A percentile compares a stretch with the other conserved stretches of the same genome.
phyloP scores from a whole-genome alignment of 2,329 filamentous ascomycete genomes.

The Chrysoporthe deuterocubensis region DNA sequence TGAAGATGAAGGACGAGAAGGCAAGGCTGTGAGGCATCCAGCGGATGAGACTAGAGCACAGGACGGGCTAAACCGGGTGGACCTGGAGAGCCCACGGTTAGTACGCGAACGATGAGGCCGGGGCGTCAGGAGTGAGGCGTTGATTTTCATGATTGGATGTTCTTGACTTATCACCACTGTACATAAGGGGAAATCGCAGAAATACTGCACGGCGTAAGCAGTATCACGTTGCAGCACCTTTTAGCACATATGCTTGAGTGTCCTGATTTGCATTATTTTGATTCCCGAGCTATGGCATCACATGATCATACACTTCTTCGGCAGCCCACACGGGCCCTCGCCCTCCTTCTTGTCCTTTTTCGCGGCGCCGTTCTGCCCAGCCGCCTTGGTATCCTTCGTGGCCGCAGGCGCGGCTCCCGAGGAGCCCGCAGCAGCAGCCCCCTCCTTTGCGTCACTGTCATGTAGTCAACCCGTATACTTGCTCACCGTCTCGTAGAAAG shows the following conservation, averaged over 20 bases:
- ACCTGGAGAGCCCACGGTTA: too few relatives aligned
- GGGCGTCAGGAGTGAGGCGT: too few relatives aligned
- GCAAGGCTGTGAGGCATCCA: slow-evolving; percentile 14
- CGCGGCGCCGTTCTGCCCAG: slow-evolving; percentile 29
- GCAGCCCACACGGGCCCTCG: slow-evolving; percentile 77
- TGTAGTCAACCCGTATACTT: slow-evolving; percentile 81
- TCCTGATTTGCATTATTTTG: too few relatives aligned
- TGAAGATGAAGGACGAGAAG: slow-evolving; percentile 26
- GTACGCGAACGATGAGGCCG: too few relatives aligned
- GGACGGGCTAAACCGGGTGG: too few relatives aligned
- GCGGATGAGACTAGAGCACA: too few relatives aligned
- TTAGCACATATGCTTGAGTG: too few relatives aligned
- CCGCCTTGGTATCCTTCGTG: slow-evolving; percentile 27
- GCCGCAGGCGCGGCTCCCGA: slow-evolving; percentile 31
- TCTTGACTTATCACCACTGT: too few relatives aligned
- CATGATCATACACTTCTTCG: slow-evolving; percentile 72
- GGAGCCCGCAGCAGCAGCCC: slow-evolving; percentile 30
- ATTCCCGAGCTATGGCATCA: slow-evolving; percentile 40
- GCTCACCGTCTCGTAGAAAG: slow-evolving; percentile 77
- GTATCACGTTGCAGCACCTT: too few relatives aligned
- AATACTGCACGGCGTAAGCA: too few relatives aligned
- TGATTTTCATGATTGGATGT: too few relatives aligned
- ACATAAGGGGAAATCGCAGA: too few relatives aligned
- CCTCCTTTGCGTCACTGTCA: slow-evolving; percentile 49
- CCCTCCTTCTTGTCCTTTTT: slow-evolving; percentile 43